Base-by-base conservation (phyloP, 2,329 filamentous ascomycete species). In the Daldinia sp. region DNA sequence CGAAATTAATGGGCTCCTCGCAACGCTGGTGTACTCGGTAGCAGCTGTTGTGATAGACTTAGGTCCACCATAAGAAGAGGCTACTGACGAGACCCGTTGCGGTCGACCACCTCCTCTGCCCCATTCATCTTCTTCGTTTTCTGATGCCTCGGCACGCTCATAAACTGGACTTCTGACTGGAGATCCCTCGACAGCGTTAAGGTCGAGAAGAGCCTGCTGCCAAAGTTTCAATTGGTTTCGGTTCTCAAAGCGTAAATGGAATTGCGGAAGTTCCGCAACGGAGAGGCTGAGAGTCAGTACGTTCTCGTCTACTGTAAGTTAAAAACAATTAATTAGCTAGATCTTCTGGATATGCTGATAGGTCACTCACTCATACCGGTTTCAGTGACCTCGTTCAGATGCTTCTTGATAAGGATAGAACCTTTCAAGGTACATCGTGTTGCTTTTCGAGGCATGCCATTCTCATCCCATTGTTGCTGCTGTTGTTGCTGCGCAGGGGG, bases 331-430 rank as follows among this genome's bases (percentile, higher is more conserved):
- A 73, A 76, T 78, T 74, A 76, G 74, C 39, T 73, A 59, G 75
- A 50, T 76, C 26, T 74, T 28, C 72, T 76, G 66, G 73, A 73
- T 39, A 72, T 72, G 60, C 18, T 56, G 4, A 65, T 28, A 59
- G 72, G 63, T 28, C 73, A 70, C 72, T 79, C 79, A 76, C 85
- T 85, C 65, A 78, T 83, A 60, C 88, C 88, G 6, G 87, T 88
- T 79, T 98, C 94, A 18, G 83, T 82, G 26, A 98, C 93, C 73
- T 96, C 92, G 77, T 96, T 97, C 48, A 99, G 86, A 78, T 99
- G 96, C 83, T 97, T 98, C 84, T 97, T 98, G 81, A 99, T 98
- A 69, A 99, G 84, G 73, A 99, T 99, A 0, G 96, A 98, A 18
- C 96, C 96, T 82, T 99, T 99, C 46, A 99, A 84, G 0, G 94